These are phyloP conservation scores for Didymella lethalis DNA, from an alignment of 2,329 filamentous ascomycete genomes.

Conservation along the genomic window DNA sequence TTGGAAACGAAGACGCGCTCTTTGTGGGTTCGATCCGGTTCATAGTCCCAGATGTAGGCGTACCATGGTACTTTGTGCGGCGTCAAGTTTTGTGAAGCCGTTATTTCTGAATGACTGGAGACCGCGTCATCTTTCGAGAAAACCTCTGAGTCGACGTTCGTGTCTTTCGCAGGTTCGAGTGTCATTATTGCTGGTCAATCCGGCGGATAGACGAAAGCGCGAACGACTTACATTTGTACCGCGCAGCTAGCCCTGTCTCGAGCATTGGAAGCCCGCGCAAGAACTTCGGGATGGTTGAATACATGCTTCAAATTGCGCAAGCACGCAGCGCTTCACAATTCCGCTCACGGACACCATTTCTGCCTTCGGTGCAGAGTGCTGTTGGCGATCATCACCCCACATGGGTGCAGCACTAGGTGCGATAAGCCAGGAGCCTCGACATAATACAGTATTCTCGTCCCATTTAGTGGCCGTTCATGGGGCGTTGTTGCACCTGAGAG, in stretches of 20 bases:
- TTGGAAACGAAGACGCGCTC: slow-evolving; percentile 35
- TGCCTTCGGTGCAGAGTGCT: slow-evolving; percentile 1
- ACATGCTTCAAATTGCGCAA: slow-evolving; percentile 26
- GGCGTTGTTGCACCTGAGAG: slow-evolving; percentile 2
- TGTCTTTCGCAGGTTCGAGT: slow-evolving; percentile 8
- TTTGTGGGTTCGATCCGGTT: slow-evolving; percentile 32
- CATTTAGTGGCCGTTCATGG: slow-evolving; percentile 7
- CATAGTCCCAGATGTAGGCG: slow-evolving; percentile 40
- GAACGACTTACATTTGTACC: slow-evolving; percentile 17
- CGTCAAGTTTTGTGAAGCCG: not conserved
- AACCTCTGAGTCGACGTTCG: slow-evolving; percentile 1
- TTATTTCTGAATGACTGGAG: not conserved
- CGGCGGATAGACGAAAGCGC: not conserved
- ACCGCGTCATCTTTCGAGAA: slow-evolving; percentile 7
- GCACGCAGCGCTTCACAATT: slow-evolving; percentile 4
- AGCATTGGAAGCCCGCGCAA: not conserved
- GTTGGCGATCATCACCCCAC: slow-evolving; percentile 2
- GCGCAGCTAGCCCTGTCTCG: not conserved
- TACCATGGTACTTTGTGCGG: slow-evolving; percentile 34
- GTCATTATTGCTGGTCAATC: slow-evolving; percentile 10
- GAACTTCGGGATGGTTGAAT: slow-evolving; percentile 22
- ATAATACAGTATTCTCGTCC: slow-evolving; percentile 1
- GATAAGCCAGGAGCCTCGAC: slow-evolving; percentile 6
- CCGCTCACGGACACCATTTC: not conserved
- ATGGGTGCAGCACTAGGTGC: slow-evolving; percentile 2